Percentiles rank a stretch among this genome's conserved stretches.
Evolutionary conservation across 805 yeast species (phyloP).

Genomic region (Kazachstania africana): DNA sequence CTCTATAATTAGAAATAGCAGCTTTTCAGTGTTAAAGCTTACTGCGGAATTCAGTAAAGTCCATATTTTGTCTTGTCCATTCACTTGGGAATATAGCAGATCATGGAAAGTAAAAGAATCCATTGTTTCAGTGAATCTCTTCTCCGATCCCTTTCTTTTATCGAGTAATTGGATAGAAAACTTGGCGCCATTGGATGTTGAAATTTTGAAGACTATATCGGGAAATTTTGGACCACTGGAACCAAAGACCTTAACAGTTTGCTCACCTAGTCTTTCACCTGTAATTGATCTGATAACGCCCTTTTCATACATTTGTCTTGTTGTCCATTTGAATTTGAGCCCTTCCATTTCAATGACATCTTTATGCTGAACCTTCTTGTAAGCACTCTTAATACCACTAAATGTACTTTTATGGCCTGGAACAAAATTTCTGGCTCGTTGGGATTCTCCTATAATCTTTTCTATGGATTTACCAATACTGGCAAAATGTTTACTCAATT

Average conservation of each 20-base stretch:
- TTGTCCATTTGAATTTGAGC: slow-evolving; percentile 63
- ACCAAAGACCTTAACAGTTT: slow-evolving; percentile 28
- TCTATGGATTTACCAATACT: slow-evolving; percentile 38
- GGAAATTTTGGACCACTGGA: slow-evolving; percentile 42
- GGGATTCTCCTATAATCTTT: slow-evolving; percentile 38
- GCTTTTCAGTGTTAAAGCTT: slow-evolving; percentile 52
- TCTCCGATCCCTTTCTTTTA: slow-evolving; percentile 20
- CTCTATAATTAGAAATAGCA: slow-evolving; percentile 58
- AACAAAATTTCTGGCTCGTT: slow-evolving; percentile 25
- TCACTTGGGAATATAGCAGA: slow-evolving; percentile 62
- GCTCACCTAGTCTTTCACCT: slow-evolving; percentile 35
- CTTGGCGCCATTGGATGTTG: slow-evolving; percentile 62
- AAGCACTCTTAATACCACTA: slow-evolving; percentile 32
- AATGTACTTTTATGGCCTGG: slow-evolving; percentile 21
- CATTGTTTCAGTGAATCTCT: slow-evolving; percentile 20
- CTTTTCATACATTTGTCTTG: slow-evolving; percentile 62
- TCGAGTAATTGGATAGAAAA: slow-evolving; percentile 49
- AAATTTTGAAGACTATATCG: slow-evolving; percentile 59
- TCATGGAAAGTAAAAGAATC: slow-evolving; percentile 57
- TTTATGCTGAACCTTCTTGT: slow-evolving; percentile 26
- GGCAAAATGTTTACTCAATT: slow-evolving; percentile 30
- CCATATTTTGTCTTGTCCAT: slow-evolving; percentile 39
- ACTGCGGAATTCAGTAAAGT: slow-evolving; percentile 58
- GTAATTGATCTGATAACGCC: slow-evolving; percentile 51
- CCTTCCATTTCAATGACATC: slow-evolving; percentile 20